Evolutionary conservation across 345 rosid species (phyloP).

Genomic region (rapeseed (Brassica napus)): Da-Ae NC_063452.1:4119001-4119500

Average conservation of each 20-base stretch:
- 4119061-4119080: background rate
- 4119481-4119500: constrained; percentile 13
- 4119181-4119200: background rate
- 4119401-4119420: constrained; percentile 8
- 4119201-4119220: background rate
- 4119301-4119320: constrained; percentile 3
- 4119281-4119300: background rate
- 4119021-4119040: background rate
- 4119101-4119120: background rate
- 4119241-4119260: background rate
- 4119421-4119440: constrained; percentile 25
- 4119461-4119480: background rate
- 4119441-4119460: constrained; percentile 8
- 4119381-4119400: background rate
- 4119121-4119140: background rate
- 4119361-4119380: constrained; percentile 17
- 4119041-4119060: background rate
- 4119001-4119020: background rate
- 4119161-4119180: background rate
- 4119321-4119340: constrained; percentile 11
- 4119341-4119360: constrained; percentile 21
- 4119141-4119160: background rate
- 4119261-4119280: background rate
- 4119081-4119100: background rate
- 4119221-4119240: background rate